Percentiles rank a stretch among this genome's conserved stretches.
These are phyloP conservation scores for Powellomyces hirtus DNA, from an alignment of 192 early-diverging fungal genomes.

Conservation along the genomic window DNA sequence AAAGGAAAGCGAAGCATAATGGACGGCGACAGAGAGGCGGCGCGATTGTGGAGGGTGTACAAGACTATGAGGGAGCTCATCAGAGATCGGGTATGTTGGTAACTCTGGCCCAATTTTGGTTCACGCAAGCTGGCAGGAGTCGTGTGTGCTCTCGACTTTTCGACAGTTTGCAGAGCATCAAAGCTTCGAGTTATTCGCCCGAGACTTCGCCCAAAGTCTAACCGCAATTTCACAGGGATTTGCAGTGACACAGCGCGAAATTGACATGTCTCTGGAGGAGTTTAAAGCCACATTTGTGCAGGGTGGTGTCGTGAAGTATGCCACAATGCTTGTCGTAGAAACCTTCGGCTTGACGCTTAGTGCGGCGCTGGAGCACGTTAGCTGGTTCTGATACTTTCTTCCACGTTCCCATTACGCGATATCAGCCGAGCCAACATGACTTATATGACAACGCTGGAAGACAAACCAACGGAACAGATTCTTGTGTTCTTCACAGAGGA, in stretches of 20 bases:
- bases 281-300: slow-evolving; percentile 70
- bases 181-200: no score
- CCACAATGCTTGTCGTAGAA: no score
- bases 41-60: slow-evolving; percentile 36
- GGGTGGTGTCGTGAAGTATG: slow-evolving; percentile 75
- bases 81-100: neutral
- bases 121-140: no score
- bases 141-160: no score
- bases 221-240: slow-evolving; percentile 77
- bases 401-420: neutral
- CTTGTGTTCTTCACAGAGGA: slow-evolving; percentile 93
- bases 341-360: neutral
- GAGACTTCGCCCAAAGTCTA: no score
- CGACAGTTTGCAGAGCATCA: no score
- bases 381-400: no score
- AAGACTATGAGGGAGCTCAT: slow-evolving; percentile 29
- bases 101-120: no score
- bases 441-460: slow-evolving; percentile 79
- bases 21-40: slow-evolving; percentile 20
- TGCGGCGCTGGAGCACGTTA: neutral
- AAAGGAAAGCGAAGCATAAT: no score
- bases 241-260: slow-evolving; percentile 71
- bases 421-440: slow-evolving; percentile 71
- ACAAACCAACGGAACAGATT: slow-evolving; percentile 78
- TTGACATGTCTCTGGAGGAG: slow-evolving; percentile 77